Conservation (phyloP, 495 filamentous ascomycete species). For the Acidiella bohemica region DNA sequence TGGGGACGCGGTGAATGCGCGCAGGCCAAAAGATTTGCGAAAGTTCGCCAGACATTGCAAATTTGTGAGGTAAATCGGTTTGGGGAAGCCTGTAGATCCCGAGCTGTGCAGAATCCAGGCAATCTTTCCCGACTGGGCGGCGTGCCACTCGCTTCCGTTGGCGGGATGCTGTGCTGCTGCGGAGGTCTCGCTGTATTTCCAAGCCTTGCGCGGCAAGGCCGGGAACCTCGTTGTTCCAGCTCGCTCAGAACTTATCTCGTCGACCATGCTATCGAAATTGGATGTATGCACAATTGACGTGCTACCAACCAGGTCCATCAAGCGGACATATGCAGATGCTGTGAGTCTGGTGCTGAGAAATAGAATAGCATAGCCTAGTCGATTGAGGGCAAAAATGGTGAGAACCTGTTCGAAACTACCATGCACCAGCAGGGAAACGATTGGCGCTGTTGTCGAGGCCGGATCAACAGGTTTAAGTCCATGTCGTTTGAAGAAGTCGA, state of each 20-base stretch:
- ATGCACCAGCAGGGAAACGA: constrained; percentile 33
- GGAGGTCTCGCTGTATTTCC: not conserved
- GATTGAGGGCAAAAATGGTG: constrained; percentile 32
- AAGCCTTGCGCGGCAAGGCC: constrained; percentile 1
- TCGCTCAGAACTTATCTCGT: constrained; percentile 1
- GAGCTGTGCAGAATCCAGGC: constrained; percentile 21
- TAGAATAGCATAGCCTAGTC: constrained; percentile 36
- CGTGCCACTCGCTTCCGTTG: not conserved
- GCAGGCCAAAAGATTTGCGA: constrained; percentile 25
- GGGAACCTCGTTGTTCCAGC: constrained; percentile 2
- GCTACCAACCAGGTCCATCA: constrained; percentile 21
- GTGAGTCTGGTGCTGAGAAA: constrained; percentile 36
- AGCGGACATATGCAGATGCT: constrained; percentile 31
- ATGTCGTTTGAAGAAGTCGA: constrained; percentile 1
- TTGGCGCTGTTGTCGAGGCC: constrained; percentile 23
- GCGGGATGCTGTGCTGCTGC: not conserved
- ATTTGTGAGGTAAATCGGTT: constrained; percentile 30
- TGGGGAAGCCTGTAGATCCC: constrained; percentile 20
- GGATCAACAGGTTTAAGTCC: constrained; percentile 10
- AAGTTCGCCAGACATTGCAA: constrained; percentile 31
- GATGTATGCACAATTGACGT: constrained; percentile 22
- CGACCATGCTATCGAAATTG: not conserved
- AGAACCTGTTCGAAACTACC: constrained; percentile 36
- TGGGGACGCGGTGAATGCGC: constrained; percentile 16
- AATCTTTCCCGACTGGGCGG: constrained; percentile 8